Percentiles rank a stretch among this genome's conserved stretches.
These are phyloP conservation scores for Pseudonitzschia delicatissima DNA, from an alignment of 108 stramenopile species.

Conservation along the genomic window DNA sequence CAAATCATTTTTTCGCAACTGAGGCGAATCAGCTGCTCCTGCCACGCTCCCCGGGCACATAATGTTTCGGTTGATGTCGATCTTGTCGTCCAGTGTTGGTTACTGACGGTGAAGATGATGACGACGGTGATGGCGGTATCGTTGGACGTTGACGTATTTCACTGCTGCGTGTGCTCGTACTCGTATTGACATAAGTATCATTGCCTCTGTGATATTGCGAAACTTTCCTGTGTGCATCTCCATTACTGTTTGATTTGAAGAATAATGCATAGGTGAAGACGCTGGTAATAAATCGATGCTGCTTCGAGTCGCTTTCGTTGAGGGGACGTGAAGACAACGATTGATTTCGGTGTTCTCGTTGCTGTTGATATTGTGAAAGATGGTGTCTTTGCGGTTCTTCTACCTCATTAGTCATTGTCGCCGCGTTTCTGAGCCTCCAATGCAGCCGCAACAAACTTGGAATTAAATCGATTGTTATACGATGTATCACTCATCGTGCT, in stretches of 20 bases:
- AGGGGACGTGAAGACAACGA: neutral
- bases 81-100: neutral
- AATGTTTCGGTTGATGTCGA: neutral
- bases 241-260: neutral
- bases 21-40: neutral
- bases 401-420: neutral
- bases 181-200: neutral
- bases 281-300: neutral
- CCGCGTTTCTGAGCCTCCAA: conserved; percentile 22
- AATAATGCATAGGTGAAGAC: neutral
- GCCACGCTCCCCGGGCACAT: neutral
- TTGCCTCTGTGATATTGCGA: no score
- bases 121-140: conserved; percentile 4
- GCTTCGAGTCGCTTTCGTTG: neutral
- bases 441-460: conserved; percentile 42
- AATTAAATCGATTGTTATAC: conserved; percentile 29
- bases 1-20: neutral
- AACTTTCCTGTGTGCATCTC: no score
- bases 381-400: neutral
- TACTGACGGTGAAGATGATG: neutral
- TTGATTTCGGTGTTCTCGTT: neutral
- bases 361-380: neutral
- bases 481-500: conserved; percentile 16
- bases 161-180: neutral
- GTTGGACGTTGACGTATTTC: conserved; percentile 1